These are phyloP conservation scores for Cicer pinnatifidum DNA, from an alignment of 306 rosid species.

Conservation along the genomic window DNA sequence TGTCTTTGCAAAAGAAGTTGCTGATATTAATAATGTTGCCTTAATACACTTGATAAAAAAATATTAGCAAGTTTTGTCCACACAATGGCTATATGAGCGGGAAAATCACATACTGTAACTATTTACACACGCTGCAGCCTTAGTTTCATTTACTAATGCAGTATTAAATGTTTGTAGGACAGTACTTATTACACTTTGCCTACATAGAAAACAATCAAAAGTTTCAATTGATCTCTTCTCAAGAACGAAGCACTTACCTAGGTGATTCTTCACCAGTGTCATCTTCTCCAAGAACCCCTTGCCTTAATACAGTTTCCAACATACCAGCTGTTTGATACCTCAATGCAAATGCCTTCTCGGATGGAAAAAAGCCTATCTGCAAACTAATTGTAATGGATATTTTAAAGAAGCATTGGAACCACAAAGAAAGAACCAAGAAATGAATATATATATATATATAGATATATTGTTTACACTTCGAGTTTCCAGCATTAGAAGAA, in stretches of 20 bases:
- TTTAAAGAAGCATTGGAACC: constrained; percentile 60
- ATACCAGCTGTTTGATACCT: constrained; percentile 97
- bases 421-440: constrained; percentile 28
- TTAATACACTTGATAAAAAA: neutral
- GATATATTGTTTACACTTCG: constrained; percentile 1
- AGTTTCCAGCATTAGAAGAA: constrained; percentile 34
- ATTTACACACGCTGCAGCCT: constrained; percentile 33
- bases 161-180: constrained; percentile 14
- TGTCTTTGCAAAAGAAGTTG: neutral
- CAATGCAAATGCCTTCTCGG: constrained; percentile 83
- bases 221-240: constrained; percentile 17
- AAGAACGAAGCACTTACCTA: constrained; percentile 55
- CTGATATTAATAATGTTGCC: constrained; percentile 13
- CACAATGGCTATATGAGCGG: constrained; percentile 1
- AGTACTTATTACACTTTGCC: constrained; percentile 11
- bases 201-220: constrained; percentile 25
- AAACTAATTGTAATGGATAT: constrained; percentile 72
- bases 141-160: constrained; percentile 2
- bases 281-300: constrained; percentile 95
- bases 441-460: too few relatives aligned
- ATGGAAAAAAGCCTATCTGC: constrained; percentile 94
- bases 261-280: constrained; percentile 96
- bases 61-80: constrained; percentile 21
- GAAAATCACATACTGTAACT: neutral
- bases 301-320: constrained; percentile 84